These are phyloP conservation scores for Saccharomycopsis microspora DNA, from an alignment of 805 yeast genomes.

Conservation along the genomic window DNA sequence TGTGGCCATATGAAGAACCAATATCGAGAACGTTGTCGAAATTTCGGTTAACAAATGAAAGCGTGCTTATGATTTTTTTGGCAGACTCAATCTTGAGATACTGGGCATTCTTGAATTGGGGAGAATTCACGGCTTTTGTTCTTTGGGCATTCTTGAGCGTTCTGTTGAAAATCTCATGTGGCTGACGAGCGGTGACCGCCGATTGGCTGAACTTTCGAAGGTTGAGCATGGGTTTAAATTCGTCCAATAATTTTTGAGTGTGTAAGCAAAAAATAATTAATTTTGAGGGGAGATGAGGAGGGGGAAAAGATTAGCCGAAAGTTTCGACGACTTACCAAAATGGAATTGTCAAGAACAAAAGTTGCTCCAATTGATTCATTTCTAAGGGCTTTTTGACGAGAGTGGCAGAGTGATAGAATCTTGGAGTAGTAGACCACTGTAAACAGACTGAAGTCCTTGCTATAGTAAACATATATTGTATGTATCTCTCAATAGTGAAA, in stretches of 20 bases:
- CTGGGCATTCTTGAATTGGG: conserved; percentile 47
- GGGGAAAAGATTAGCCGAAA: background rate
- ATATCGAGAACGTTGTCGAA: conserved; percentile 55
- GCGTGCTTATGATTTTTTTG: conserved; percentile 56
- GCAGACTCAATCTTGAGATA: conserved; percentile 71
- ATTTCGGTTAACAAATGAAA: conserved; percentile 59
- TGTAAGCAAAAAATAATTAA: background rate
- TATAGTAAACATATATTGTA: background rate
- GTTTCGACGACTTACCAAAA: background rate
- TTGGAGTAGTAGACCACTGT: background rate
- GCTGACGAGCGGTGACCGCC: conserved; percentile 8
- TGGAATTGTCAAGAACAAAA: background rate
- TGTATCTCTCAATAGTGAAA: background rate
- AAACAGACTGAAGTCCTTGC: background rate
- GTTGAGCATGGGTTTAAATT: background rate
- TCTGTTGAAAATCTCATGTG: conserved; percentile 49
- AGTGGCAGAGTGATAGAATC: background rate
- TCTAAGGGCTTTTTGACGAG: no score
- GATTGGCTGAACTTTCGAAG: background rate
- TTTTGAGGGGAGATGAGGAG: no score
- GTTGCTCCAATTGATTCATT: background rate
- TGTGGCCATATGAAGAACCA: conserved; percentile 64
- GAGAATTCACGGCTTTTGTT: conserved; percentile 29
- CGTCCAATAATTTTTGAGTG: background rate
- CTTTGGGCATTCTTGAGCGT: conserved; percentile 50